These are phyloP conservation scores for Porphyrellus cyaneotinctus DNA, from an alignment of 768 basidiomycete species.

Conservation along the genomic window DNA sequence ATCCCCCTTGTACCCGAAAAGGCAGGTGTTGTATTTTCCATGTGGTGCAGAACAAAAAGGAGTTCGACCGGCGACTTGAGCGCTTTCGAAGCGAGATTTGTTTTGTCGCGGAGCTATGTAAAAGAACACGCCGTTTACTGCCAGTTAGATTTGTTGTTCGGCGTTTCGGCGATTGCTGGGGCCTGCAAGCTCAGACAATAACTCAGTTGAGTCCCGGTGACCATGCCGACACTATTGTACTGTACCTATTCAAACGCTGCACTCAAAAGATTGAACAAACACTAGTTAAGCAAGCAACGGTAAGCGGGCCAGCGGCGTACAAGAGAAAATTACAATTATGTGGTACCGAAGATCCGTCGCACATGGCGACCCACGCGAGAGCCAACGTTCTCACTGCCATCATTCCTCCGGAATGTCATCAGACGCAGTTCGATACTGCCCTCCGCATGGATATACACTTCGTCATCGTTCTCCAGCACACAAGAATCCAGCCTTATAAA, in stretches of 20 bases:
- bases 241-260: not conserved
- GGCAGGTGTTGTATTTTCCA: conserved; percentile 30
- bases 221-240: not conserved
- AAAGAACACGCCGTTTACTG: conserved; percentile 8
- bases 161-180: not conserved
- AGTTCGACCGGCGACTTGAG: conserved; percentile 10
- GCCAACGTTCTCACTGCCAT: conserved; percentile 13
- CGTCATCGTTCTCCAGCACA: conserved; percentile 27
- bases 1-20: conserved; percentile 28
- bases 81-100: conserved; percentile 2
- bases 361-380: conserved; percentile 28
- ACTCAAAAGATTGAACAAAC: not conserved
- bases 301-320: conserved; percentile 18
- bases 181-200: not conserved
- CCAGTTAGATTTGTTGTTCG: conserved; percentile 1
- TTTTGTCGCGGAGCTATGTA: conserved; percentile 15
- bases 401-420: conserved; percentile 7
- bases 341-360: conserved; percentile 24
- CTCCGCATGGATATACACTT: conserved; percentile 27
- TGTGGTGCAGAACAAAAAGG: conserved; percentile 26
- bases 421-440: conserved; percentile 24
- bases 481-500: conserved; percentile 19
- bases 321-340: conserved; percentile 1
- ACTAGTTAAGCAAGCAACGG: not conserved
- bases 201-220: conserved; percentile 11